These are phyloP conservation scores for Solanum dulcamara DNA, from an alignment of 257 asterid genomes.

Conservation along the genomic window DNA sequence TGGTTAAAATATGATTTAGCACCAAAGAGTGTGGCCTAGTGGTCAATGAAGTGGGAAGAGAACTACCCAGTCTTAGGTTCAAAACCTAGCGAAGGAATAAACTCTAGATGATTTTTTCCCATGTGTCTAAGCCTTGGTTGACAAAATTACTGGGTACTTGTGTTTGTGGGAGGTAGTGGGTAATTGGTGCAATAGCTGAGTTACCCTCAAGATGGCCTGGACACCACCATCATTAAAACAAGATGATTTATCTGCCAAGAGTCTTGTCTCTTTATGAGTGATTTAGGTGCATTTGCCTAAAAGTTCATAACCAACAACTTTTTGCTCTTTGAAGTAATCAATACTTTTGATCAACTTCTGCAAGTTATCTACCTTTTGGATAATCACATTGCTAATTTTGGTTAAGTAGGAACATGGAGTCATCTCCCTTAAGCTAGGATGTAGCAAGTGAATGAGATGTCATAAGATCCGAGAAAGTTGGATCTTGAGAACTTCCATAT, in stretches of 20 bases:
- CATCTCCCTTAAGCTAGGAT: background rate
- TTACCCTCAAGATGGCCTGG: background rate
- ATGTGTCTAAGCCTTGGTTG: background rate
- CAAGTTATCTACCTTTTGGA: background rate
- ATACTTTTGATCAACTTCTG: background rate
- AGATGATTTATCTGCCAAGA: background rate
- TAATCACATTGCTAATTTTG: background rate
- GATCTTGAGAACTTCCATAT: background rate
- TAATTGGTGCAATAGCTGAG: background rate
- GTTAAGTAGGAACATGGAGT: background rate
- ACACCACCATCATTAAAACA: background rate
- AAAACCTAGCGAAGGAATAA: background rate
- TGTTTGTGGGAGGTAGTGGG: background rate
- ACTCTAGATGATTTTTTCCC: background rate
- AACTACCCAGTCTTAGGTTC: background rate
- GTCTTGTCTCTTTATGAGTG: background rate
- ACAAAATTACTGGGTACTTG: background rate
- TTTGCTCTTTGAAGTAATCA: background rate
- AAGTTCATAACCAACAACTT: background rate
- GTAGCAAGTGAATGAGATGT: background rate
- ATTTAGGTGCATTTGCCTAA: background rate
- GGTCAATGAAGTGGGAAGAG: background rate
- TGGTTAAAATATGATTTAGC: background rate
- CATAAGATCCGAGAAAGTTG: background rate
- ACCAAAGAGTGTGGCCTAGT: background rate